Conservation (phyloP, 2,329 filamentous ascomycete genomes). For the Pyrenophora graminea region DNA sequence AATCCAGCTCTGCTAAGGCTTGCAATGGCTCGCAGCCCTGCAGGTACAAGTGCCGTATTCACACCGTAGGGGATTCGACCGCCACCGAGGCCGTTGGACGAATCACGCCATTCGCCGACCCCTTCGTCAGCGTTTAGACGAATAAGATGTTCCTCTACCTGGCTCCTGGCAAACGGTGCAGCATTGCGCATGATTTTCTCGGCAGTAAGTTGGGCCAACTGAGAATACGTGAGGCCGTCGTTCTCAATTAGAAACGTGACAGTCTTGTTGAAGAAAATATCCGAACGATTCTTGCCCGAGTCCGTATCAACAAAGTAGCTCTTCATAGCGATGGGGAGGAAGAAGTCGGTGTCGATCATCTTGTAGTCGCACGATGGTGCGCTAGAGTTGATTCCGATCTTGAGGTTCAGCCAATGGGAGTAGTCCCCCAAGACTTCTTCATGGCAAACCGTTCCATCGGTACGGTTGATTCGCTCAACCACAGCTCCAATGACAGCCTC, state of each 20-base stretch:
- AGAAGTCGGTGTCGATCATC: conserved; percentile 68
- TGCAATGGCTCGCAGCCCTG: conserved; percentile 63
- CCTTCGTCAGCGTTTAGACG: conserved; percentile 59
- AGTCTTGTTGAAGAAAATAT: conserved; percentile 47
- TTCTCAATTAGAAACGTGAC: conserved; percentile 59
- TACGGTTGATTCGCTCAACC: conserved; percentile 63
- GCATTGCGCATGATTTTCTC: conserved; percentile 63
- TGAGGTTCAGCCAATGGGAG: conserved; percentile 62
- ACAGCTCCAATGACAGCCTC: conserved; percentile 66
- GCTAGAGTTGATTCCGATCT: conserved; percentile 58
- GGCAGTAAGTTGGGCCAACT: conserved; percentile 58
- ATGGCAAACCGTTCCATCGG: conserved; percentile 65
- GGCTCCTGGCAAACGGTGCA: conserved; percentile 59
- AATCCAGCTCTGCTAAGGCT: conserved; percentile 56
- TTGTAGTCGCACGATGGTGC: conserved; percentile 62
- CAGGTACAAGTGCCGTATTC: conserved; percentile 66
- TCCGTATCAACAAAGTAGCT: conserved; percentile 60
- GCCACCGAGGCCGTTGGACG: conserved; percentile 62
- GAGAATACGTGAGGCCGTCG: conserved; percentile 56
- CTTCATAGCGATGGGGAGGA: conserved; percentile 61
- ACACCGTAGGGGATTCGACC: conserved; percentile 69
- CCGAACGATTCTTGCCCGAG: conserved; percentile 46
- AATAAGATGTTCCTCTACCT: conserved; percentile 60
- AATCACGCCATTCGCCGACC: conserved; percentile 68
- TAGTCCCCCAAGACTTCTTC: conserved; percentile 70